These are phyloP conservation scores for Microsporum ferrugineum DNA, from an alignment of 2,329 filamentous ascomycete species.

Conservation along the genomic window DNA sequence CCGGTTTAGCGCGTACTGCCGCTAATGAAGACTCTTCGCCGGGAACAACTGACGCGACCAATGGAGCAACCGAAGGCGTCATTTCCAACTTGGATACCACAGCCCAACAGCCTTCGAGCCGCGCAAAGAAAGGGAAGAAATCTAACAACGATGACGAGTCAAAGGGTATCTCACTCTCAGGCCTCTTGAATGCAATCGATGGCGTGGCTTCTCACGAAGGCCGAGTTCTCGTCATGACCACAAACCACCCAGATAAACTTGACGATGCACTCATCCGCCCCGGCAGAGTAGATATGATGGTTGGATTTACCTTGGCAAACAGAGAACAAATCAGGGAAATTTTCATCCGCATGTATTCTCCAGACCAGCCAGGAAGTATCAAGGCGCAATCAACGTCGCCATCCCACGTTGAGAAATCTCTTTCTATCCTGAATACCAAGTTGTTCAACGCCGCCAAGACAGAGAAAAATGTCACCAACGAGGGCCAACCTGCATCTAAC, in stretches of 20 bases:
- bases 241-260: slow-evolving; percentile 54
- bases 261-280: slow-evolving; percentile 55
- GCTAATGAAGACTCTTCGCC: neutral
- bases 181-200: slow-evolving; percentile 58
- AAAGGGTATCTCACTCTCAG: slow-evolving; percentile 50
- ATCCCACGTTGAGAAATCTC: neutral
- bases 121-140: slow-evolving; percentile 11
- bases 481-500: neutral
- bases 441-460: neutral
- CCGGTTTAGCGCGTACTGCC: slow-evolving; percentile 38
- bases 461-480: neutral
- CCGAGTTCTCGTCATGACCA: slow-evolving; percentile 62
- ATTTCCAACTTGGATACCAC: neutral
- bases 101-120: neutral
- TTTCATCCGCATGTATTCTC: slow-evolving; percentile 20
- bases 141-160: slow-evolving; percentile 7
- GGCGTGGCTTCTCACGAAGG: slow-evolving; percentile 60
- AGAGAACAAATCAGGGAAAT: slow-evolving; percentile 19
- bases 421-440: neutral
- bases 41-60: neutral
- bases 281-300: slow-evolving; percentile 49
- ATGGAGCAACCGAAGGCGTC: slow-evolving; percentile 34
- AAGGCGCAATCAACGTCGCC: neutral
- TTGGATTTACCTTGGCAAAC: slow-evolving; percentile 24
- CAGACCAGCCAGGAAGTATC: slow-evolving; percentile 2